Conservation (phyloP, 2,329 filamentous ascomycete species). For the Lasiodiplodia citricola region DNA sequence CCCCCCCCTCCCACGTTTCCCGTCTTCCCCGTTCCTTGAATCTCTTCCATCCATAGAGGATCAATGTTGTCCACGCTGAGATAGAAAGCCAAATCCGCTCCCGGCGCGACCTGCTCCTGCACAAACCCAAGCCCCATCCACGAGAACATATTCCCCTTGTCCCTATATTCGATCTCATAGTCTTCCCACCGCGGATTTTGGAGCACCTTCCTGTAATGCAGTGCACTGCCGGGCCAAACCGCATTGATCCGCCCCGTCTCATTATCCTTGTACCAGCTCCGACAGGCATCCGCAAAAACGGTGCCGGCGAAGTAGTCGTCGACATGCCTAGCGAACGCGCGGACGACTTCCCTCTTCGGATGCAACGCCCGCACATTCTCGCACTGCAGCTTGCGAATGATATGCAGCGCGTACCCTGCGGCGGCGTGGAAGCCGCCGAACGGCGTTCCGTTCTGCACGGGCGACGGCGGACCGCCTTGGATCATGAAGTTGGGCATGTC, state of each 20-base stretch:
- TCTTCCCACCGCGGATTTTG: constrained; percentile 48
- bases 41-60: too few relatives aligned
- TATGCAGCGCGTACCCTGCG: constrained; percentile 50
- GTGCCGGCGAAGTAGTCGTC: constrained; percentile 42
- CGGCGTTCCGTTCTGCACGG: constrained; percentile 49
- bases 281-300: constrained; percentile 37
- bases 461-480: constrained; percentile 46
- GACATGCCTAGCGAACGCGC: constrained; percentile 57
- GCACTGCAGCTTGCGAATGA: constrained; percentile 57
- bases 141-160: not conserved
- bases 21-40: too few relatives aligned
- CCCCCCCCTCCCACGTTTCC: too few relatives aligned
- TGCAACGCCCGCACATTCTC: constrained; percentile 53
- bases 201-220: constrained; percentile 47
- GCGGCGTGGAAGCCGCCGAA: constrained; percentile 48
- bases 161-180: constrained; percentile 44
- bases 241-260: constrained; percentile 44
- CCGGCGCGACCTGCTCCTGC: too few relatives aligned
- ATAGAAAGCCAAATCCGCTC: too few relatives aligned
- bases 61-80: too few relatives aligned
- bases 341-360: constrained; percentile 55
- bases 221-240: constrained; percentile 46
- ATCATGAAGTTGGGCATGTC: constrained; percentile 53
- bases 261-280: constrained; percentile 50
- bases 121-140: too few relatives aligned